Conservation (phyloP, 805 yeast species). For the Ogataea methanolica region DNA sequence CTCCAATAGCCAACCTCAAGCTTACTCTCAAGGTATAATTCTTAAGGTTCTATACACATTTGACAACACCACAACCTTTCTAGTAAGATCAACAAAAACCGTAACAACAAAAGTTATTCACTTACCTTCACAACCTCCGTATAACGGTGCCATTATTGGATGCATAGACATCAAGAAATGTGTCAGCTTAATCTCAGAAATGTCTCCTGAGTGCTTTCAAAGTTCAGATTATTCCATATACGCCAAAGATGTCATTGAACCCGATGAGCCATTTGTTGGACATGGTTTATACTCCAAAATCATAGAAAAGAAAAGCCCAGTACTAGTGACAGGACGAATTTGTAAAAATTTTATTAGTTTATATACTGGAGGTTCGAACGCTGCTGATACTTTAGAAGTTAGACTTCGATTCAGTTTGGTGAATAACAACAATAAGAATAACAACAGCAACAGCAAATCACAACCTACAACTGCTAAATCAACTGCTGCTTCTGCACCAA, state of each 20-base stretch:
- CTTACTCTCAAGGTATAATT: slow-evolving; percentile 23
- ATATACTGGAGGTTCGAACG: slow-evolving; percentile 33
- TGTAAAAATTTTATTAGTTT: slow-evolving; percentile 51
- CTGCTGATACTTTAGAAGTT: slow-evolving; percentile 49
- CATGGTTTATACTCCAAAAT: slow-evolving; percentile 38
- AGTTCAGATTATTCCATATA: slow-evolving; percentile 40
- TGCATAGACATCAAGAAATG: slow-evolving; percentile 41
- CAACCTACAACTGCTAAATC: slow-evolving; percentile 9
- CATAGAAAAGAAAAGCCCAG: slow-evolving; percentile 18
- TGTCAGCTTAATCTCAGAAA: slow-evolving; percentile 38
- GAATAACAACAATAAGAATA: background rate
- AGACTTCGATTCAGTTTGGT: slow-evolving; percentile 42
- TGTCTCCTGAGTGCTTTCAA: slow-evolving; percentile 43
- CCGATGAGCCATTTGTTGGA: slow-evolving; percentile 48
- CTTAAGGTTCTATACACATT: slow-evolving; percentile 38
- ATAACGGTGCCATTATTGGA: slow-evolving; percentile 37
- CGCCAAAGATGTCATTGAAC: slow-evolving; percentile 45
- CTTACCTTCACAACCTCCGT: slow-evolving; percentile 38
- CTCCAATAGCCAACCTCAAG: slow-evolving; percentile 17
- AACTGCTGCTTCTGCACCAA: slow-evolving; percentile 1
- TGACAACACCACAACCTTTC: slow-evolving; percentile 38
- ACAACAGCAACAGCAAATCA: slow-evolving; percentile 1
- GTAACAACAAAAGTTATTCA: slow-evolving; percentile 37
- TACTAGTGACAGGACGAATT: slow-evolving; percentile 51
- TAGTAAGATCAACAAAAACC: slow-evolving; percentile 35